Conservation (phyloP, 495 filamentous ascomycete genomes). For the Acidomyces sp. region DNA sequence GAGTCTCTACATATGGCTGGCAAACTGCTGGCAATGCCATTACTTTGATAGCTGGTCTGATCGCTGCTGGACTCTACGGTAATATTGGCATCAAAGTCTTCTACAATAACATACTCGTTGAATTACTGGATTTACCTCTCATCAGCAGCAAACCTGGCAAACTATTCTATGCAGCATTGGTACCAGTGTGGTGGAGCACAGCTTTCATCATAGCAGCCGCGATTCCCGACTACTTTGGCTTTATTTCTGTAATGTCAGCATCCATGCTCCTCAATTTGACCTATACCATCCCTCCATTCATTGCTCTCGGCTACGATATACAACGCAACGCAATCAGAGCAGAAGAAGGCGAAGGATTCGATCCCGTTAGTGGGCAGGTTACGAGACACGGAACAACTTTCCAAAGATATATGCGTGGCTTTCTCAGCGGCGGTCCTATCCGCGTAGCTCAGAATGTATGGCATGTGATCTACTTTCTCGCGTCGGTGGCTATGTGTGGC, state of each 20-base stretch:
- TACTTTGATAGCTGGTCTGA: slow-evolving; percentile 16
- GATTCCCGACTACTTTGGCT: slow-evolving; percentile 41
- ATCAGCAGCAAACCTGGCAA: slow-evolving; percentile 10
- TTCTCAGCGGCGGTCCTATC: slow-evolving; percentile 3
- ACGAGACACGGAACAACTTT: slow-evolving; percentile 5
- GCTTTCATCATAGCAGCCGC: slow-evolving; percentile 17
- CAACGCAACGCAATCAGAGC: slow-evolving; percentile 27
- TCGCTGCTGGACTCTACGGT: slow-evolving; percentile 14
- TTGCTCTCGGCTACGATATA: slow-evolving; percentile 35
- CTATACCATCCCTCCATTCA: slow-evolving; percentile 38
- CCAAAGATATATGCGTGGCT: too few species aligned
- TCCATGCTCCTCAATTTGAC: slow-evolving; percentile 35
- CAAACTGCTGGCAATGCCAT: slow-evolving; percentile 18
- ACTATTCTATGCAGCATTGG: slow-evolving; percentile 6
- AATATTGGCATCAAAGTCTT: slow-evolving; percentile 25
- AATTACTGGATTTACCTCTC: slow-evolving; percentile 12
- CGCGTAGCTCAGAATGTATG: slow-evolving; percentile 6
- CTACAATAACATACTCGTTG: slow-evolving; percentile 17
- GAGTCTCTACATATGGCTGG: slow-evolving; percentile 11
- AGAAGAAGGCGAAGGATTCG: slow-evolving; percentile 17
- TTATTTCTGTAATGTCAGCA: slow-evolving; percentile 36
- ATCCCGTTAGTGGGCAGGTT: slow-evolving; percentile 14
- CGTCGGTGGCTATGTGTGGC: slow-evolving; percentile 8
- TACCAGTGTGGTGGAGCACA: slow-evolving; percentile 20
- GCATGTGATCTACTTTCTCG: slow-evolving; percentile 9